phyloP scores from a whole-genome alignment of 164 flowering plant genomes.

The Euptelea pleiosperma region DNA sequence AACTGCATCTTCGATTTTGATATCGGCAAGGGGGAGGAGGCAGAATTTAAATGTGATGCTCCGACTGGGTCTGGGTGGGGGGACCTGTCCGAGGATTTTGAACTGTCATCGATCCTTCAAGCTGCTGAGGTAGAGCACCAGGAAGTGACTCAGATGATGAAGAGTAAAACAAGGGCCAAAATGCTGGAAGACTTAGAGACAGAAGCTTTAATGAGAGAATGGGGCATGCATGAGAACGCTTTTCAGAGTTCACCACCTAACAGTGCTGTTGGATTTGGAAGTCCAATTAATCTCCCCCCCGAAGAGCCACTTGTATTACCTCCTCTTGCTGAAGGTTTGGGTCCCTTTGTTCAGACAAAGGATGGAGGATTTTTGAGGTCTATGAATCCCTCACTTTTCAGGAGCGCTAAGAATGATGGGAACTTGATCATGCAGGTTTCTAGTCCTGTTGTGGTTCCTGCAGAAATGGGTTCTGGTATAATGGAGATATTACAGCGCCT shows the following conservation, averaged over 20 bases:
- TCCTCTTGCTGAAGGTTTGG: constrained; percentile 84
- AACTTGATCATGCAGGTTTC: constrained; percentile 90
- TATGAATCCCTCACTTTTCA: constrained; percentile 77
- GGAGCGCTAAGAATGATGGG: constrained; percentile 55
- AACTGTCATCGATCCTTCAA: constrained; percentile 33
- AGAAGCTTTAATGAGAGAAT: constrained; percentile 82
- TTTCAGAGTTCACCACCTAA: constrained; percentile 63
- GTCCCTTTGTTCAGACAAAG: constrained; percentile 69
- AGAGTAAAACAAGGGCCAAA: constrained; percentile 53
- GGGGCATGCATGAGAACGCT: constrained; percentile 84
- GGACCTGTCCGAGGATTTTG: constrained; percentile 35
- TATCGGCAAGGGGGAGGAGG: constrained; percentile 25
- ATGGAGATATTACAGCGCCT: constrained; percentile 76
- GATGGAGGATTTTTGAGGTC: constrained; percentile 89
- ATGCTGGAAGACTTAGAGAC: constrained; percentile 77
- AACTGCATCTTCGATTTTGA: constrained; percentile 44
- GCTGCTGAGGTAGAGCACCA: constrained; percentile 42
- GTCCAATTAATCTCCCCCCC: constrained; percentile 57
- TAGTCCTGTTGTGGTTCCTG: constrained; percentile 89
- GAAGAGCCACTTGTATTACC: constrained; percentile 62
- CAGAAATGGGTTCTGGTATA: constrained; percentile 89
- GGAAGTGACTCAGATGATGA: constrained; percentile 25
- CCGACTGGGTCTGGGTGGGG: constrained; percentile 29
- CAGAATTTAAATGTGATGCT: constrained; percentile 25
- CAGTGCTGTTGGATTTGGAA: constrained; percentile 58